Evolutionary conservation across 1,284 basidiomycete genomes (phyloP).

Genomic region (Cutaneotrichosporon mucoides): DNA sequence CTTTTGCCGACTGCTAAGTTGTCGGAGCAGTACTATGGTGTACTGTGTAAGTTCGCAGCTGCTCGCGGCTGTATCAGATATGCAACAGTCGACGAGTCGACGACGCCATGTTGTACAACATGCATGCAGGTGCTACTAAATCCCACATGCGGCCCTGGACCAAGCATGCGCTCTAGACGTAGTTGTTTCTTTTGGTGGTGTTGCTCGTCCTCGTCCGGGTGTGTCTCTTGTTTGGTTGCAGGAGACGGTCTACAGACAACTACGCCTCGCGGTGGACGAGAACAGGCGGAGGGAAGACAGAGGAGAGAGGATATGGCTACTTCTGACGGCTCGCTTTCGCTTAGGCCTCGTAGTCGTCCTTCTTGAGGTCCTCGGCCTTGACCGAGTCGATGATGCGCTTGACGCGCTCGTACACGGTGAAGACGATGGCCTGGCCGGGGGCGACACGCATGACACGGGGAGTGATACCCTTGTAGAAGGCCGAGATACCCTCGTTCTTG

Average conservation of each 20-base stretch:
- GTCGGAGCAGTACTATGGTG: too few relatives aligned
- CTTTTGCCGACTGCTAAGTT: too few relatives aligned
- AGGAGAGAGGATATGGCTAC: neutral
- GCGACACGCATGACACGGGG: slow-evolving; percentile 94
- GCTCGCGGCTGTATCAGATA: too few relatives aligned
- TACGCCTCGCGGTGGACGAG: neutral
- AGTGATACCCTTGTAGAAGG: slow-evolving; percentile 97
- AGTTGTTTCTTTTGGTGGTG: neutral
- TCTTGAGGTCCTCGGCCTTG: slow-evolving; percentile 51
- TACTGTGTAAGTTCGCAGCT: too few relatives aligned
- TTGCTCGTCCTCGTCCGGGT: neutral
- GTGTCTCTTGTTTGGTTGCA: neutral
- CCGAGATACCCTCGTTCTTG: slow-evolving; percentile 77
- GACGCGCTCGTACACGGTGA: slow-evolving; percentile 71
- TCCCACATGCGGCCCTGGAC: slow-evolving; percentile 4
- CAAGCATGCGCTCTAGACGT: neutral
- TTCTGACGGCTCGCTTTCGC: neutral
- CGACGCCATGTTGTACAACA: slow-evolving; percentile 20
- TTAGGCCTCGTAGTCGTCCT: slow-evolving; percentile 24
- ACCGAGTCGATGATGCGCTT: slow-evolving; percentile 68
- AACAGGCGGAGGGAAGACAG: neutral
- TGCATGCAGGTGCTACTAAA: slow-evolving; percentile 18
- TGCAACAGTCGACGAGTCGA: too few relatives aligned
- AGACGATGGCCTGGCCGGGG: slow-evolving; percentile 65
- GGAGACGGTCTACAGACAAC: neutral